Evolutionary conservation across 768 basidiomycete species (phyloP), one percentile per base, ranked within the genome.

Genomic region (Russula sp.): DNA sequence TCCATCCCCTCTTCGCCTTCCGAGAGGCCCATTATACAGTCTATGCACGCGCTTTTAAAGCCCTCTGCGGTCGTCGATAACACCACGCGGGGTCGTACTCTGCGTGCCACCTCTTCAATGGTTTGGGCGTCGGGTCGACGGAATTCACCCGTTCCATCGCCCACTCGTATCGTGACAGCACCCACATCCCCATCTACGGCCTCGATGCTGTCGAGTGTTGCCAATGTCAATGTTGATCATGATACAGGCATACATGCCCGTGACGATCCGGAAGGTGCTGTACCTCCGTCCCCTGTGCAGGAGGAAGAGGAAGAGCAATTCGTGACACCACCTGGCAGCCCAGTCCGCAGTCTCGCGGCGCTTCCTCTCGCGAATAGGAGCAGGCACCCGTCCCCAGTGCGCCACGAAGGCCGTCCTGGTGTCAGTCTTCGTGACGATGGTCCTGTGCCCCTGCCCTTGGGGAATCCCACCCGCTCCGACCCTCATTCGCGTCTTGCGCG

Each of bases 241-340:
- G 58, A 50, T 18, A 4, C 49, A 8, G 52, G 14, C 18, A 20
- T 48, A 13, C 46, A 56, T 32, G 46, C 26, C 16, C 40, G 30
- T 42, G 57, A 65, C 14, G 48, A 46, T 26, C 63, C 60, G 20
- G 62, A 59, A 46, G 26, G 38, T 42, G 16, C 55, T 6, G 38
- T 65, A 22, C 49, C 59, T 16, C 40, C 64, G 5, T 66, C 65
- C 6, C 57, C 32, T 30, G 65, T 64, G 57, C 62, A 64, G 28
- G 65, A 66, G 22, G 65, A 66, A 26, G 63, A 65, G 50, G 64
- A 65, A 30, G 64, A 65, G 30, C 59, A 38, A 14, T 65, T 61
- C 26, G 59, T 65, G 40, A 65, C 64, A n/a, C 64, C 64, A 18
- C 64, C 64, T 28, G 64, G 64, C 24, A 65, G 64, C 34, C 64